Percentiles rank a stretch among this genome's conserved stretches.
phyloP scores from a whole-genome alignment of 306 rosid genomes.

The Prunus dulcis region DNA sequence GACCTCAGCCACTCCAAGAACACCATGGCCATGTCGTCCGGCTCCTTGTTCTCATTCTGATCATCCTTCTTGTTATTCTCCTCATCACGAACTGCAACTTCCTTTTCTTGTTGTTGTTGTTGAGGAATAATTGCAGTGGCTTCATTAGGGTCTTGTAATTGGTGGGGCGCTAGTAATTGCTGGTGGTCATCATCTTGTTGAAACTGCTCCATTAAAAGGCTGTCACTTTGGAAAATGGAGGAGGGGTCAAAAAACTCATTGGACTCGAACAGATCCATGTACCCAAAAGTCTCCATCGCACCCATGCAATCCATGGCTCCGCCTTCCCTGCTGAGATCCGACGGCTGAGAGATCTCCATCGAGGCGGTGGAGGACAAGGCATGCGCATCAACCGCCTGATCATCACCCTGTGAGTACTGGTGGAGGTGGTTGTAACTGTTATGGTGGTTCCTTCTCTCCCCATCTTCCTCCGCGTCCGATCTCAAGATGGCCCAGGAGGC shows the following conservation, averaged over 20 bases:
- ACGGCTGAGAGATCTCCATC: slow-evolving; percentile 49
- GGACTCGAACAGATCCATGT: slow-evolving; percentile 66
- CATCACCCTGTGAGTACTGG: not conserved
- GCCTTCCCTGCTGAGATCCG: not conserved
- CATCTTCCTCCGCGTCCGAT: slow-evolving; percentile 46
- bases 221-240: slow-evolving; percentile 49
- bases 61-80: not conserved
- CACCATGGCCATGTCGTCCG: slow-evolving; percentile 73
- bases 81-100: not conserved
- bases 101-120: not conserved
- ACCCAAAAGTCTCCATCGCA: slow-evolving; percentile 70
- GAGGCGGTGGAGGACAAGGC: slow-evolving; percentile 61
- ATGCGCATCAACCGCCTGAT: not conserved
- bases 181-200: slow-evolving; percentile 22
- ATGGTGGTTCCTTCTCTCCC: slow-evolving; percentile 16
- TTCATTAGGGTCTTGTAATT: not conserved
- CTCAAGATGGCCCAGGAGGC: slow-evolving; percentile 74
- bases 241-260: slow-evolving; percentile 63
- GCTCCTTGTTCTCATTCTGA: slow-evolving; percentile 10
- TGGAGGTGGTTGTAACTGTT: not conserved
- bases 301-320: slow-evolving; percentile 48
- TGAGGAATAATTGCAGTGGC: not conserved
- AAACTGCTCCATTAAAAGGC: slow-evolving; percentile 40
- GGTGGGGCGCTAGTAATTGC: not conserved
- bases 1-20: slow-evolving; percentile 87